These are phyloP conservation scores for Tephrocybe sp. DNA, from an alignment of 768 basidiomycete species.

Conservation along the genomic window DNA sequence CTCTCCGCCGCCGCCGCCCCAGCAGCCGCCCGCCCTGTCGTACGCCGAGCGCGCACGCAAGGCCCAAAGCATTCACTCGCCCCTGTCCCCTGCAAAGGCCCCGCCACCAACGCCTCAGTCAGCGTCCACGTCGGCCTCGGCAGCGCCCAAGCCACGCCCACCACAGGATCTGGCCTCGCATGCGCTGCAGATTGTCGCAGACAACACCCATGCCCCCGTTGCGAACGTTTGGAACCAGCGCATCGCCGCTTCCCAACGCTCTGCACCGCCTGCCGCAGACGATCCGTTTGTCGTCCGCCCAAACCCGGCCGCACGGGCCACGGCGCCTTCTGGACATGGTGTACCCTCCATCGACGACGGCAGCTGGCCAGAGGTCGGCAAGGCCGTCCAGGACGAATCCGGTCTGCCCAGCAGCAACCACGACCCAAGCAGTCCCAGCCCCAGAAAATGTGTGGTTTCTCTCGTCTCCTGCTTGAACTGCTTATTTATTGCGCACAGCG, in stretches of 20 bases:
- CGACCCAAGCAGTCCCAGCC: neutral
- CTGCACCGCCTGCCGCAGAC: slow-evolving; percentile 18
- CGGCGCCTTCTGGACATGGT: no score
- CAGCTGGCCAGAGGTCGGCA: slow-evolving; percentile 48
- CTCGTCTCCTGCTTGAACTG: no score
- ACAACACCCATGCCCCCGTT: slow-evolving; percentile 19
- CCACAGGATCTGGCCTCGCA: slow-evolving; percentile 15
- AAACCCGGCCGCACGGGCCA: no score
- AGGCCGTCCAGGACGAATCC: slow-evolving; percentile 20
- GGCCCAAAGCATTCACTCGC: slow-evolving; percentile 37
- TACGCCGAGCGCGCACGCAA: slow-evolving; percentile 58
- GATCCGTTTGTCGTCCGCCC: no score
- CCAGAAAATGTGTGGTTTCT: slow-evolving; percentile 31
- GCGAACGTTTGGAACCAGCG: slow-evolving; percentile 32
- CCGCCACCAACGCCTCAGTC: slow-evolving; percentile 7
- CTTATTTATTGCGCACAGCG: no score
- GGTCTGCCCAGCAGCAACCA: neutral
- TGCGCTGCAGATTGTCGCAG: slow-evolving; percentile 19
- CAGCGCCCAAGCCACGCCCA: slow-evolving; percentile 8
- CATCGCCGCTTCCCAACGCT: slow-evolving; percentile 22
- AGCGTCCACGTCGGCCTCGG: neutral
- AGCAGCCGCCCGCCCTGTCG: slow-evolving; percentile 41
- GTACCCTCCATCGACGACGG: slow-evolving; percentile 34
- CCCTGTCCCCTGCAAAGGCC: slow-evolving; percentile 18
- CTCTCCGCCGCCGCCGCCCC: no score